Evolutionary conservation across 805 yeast genomes (phyloP).

Genomic region (Grigorovia humatica): DNA sequence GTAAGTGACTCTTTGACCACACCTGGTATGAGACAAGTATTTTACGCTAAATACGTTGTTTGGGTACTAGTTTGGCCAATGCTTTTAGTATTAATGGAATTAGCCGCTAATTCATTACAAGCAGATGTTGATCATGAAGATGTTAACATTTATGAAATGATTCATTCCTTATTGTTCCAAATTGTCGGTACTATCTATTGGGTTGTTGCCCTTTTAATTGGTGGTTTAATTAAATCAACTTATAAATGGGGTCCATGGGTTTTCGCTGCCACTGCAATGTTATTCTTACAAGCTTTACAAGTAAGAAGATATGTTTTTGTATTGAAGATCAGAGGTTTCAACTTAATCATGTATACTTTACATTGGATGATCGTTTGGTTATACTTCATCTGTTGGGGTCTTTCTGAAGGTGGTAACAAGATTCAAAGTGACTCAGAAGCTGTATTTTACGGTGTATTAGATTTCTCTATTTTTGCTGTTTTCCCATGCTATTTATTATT

Average conservation of each 20-base stretch:
- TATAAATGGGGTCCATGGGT: slow-evolving; percentile 57
- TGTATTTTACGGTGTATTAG: slow-evolving; percentile 50
- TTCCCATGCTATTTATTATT: slow-evolving; percentile 21
- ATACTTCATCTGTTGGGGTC: slow-evolving; percentile 21
- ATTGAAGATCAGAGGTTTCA: slow-evolving; percentile 12
- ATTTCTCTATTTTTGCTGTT: slow-evolving; percentile 34
- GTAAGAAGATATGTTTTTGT: slow-evolving; percentile 21
- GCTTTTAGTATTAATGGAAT: slow-evolving; percentile 31
- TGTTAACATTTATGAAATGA: slow-evolving; percentile 10
- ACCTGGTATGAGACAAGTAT: slow-evolving; percentile 41
- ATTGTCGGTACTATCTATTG: slow-evolving; percentile 36
- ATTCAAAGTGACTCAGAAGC: slow-evolving; percentile 50
- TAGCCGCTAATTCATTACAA: slow-evolving; percentile 17
- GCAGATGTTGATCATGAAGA: slow-evolving; percentile 26
- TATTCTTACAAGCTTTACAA: slow-evolving; percentile 26
- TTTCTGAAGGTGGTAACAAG: slow-evolving; percentile 51
- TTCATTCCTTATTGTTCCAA: slow-evolving; percentile 24
- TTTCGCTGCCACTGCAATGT: slow-evolving; percentile 54
- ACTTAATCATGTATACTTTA: slow-evolving; percentile 13
- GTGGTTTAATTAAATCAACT: slow-evolving; percentile 34
- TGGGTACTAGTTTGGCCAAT: slow-evolving; percentile 44
- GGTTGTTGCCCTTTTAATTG: slow-evolving; percentile 37
- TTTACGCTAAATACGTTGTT: slow-evolving; percentile 46
- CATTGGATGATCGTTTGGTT: slow-evolving; percentile 15
- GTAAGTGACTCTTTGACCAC: slow-evolving; percentile 19